phyloP scores from a whole-genome alignment of 345 rosid genomes.

The Aethionema arabicum region DNA sequence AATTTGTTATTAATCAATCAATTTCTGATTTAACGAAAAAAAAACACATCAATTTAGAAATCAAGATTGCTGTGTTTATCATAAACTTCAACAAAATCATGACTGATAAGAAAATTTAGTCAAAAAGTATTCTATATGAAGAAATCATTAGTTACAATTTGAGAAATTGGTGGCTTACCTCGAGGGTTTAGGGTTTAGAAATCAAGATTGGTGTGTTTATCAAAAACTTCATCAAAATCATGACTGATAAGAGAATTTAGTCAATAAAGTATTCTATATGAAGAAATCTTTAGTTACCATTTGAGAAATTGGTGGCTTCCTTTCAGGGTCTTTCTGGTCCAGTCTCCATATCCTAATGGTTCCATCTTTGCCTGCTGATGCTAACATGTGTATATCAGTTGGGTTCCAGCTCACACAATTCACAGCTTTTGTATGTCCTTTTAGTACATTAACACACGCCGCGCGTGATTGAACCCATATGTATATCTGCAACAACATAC shows the following conservation, averaged over 20 bases:
- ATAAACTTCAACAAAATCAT: too few relatives aligned
- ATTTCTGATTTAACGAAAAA: too few relatives aligned
- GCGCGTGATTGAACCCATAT: conserved; percentile 45
- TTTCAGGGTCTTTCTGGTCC: conserved; percentile 12
- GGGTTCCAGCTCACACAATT: conserved; percentile 69
- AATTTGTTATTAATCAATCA: too few relatives aligned
- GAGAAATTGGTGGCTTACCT: not conserved
- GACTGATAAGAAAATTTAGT: too few relatives aligned
- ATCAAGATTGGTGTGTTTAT: too few relatives aligned
- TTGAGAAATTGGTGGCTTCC: not conserved
- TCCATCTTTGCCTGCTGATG: conserved; percentile 62
- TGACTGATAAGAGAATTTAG: too few relatives aligned
- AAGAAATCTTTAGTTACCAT: not conserved
- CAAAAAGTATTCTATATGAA: too few relatives aligned
- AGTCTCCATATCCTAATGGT: conserved; percentile 68
- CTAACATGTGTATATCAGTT: conserved; percentile 50
- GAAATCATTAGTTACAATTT: not conserved
- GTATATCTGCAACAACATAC: conserved; percentile 42
- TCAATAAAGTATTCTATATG: too few relatives aligned
- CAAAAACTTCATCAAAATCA: too few relatives aligned
- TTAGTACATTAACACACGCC: conserved; percentile 34
- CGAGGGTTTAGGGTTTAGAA: too few relatives aligned
- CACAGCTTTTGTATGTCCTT: conserved; percentile 57
- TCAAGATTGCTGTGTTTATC: too few relatives aligned
- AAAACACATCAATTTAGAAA: too few relatives aligned